Percentiles rank a stretch among this genome's conserved stretches.
phyloP scores from a whole-genome alignment of 225 moss, liverwort and hornwort genomes.

The Sphagnum tenellum region DNA sequence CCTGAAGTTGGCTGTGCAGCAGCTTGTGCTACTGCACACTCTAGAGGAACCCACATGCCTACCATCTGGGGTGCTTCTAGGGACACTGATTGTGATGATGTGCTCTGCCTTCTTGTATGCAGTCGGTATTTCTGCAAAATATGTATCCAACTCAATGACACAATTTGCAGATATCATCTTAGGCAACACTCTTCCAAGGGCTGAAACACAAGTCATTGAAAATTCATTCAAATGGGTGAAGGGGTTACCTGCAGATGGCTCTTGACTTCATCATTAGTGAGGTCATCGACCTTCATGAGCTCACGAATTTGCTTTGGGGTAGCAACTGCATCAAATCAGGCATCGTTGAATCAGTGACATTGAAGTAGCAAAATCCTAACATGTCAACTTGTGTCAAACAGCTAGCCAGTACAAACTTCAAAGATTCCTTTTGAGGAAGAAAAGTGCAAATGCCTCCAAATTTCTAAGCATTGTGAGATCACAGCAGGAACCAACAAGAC shows the following conservation, averaged over 20 bases:
- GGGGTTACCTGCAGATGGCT: constrained; percentile 51
- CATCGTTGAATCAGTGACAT: neutral
- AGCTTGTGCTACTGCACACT: constrained; percentile 2
- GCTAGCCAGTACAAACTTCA: neutral
- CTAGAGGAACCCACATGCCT: constrained; percentile 5
- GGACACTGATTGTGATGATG: constrained; percentile 23
- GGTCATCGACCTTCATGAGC: constrained; percentile 98
- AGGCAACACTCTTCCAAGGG: neutral
- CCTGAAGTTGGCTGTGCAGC: constrained; percentile 21
- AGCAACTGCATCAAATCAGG: constrained; percentile 40
- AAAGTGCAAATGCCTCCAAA: neutral
- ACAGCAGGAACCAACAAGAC: no score
- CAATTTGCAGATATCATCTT: neutral
- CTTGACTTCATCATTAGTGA: constrained; percentile 98
- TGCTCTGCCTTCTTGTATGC: constrained; percentile 45
- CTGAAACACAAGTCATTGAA: neutral
- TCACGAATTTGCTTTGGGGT: constrained; percentile 97
- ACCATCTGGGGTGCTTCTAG: constrained; percentile 22
- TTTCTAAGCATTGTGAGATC: neutral
- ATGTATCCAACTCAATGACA: neutral
- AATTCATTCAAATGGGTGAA: neutral
- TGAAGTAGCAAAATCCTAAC: neutral
- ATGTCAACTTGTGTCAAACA: neutral
- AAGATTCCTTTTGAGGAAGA: neutral
- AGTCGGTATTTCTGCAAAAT: constrained; percentile 38